Evolutionary conservation across 2,329 filamentous ascomycete species (phyloP), one percentile per base, ranked within the genome.

Genomic region (Beauveria pseudobassiana): DNA sequence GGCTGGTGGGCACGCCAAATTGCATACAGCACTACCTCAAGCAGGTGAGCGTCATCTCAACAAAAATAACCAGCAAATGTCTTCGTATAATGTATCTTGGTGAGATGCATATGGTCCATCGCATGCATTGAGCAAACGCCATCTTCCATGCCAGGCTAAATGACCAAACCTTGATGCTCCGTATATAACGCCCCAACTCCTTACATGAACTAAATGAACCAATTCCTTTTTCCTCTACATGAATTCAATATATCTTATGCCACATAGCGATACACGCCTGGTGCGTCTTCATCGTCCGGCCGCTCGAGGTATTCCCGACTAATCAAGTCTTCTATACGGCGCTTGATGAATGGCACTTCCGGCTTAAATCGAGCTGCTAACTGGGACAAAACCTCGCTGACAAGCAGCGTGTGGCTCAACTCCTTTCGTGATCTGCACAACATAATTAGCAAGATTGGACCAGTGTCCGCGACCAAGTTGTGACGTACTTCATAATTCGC

Each of bases 401-500:
- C 78, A 57, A 93, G 84, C 59, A 87, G 82, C 53, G 86, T 80
- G 70, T 93, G 90, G 2, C 80, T 74, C 14, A 90, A 81, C 66
- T 87, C 82, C 71, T 92, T 92, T 62, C 89, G 87, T 77, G 89
- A 87, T 72, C 88, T 91, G 66, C 40, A 3, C n/a, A 18, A 24
- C 45, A 20, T 8, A 40, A 49, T 77, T 72, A 78, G 73, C 64
- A 28, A 53, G 60, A 20, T 26, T 59, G 34, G 14, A 22, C 12
- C 16, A 38, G 6, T 10, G 5, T 48, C 34, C 20, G 3, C 34
- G 8, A 7, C 6, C 10, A 26, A 3, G 3, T 18, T n/a, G n/a
- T 58, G n/a, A 82, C 86, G 52, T 82, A 92, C 88, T 93, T 93
- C 89, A 93, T 93, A 69, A 92, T 92, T 56, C 90, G 81, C 63